These are phyloP conservation scores for Suillus placidus DNA, from an alignment of 768 basidiomycete species.

Conservation along the genomic window DNA sequence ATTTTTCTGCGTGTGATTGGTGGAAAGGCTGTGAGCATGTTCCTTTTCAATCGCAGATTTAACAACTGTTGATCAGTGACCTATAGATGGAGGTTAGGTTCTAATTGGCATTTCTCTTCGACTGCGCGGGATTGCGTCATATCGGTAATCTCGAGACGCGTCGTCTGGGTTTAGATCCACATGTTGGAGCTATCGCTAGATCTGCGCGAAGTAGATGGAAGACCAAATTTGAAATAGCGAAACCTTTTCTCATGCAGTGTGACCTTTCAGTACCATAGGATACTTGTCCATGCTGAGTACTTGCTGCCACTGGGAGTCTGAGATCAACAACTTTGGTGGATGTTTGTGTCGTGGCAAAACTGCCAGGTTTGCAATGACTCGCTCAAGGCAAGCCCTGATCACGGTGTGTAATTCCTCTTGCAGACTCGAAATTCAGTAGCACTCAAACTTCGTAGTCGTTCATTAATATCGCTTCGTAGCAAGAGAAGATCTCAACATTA, in stretches of 20 bases:
- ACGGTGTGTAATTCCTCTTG: not conserved
- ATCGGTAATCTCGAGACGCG: not conserved
- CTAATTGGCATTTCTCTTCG: not conserved
- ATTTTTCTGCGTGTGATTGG: not conserved
- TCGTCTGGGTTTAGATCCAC: conserved; percentile 14
- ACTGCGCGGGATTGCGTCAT: not conserved
- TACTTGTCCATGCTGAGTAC: not conserved
- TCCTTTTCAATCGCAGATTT: not conserved
- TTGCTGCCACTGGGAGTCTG: not conserved
- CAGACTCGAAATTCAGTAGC: not conserved
- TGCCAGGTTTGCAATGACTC: not conserved
- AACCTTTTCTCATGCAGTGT: conserved; percentile 21
- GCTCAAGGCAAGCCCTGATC: no score
- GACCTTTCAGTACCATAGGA: not conserved
- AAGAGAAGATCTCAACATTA: conserved; percentile 3
- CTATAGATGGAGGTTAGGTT: not conserved
- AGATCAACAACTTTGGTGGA: not conserved
- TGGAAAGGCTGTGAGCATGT: not conserved
- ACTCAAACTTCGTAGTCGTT: not conserved
- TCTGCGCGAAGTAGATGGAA: conserved; percentile 15
- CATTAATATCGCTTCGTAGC: conserved; percentile 7
- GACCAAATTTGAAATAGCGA: conserved; percentile 34
- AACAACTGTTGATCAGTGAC: not conserved
- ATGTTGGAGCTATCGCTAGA: conserved; percentile 17
- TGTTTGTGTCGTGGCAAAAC: not conserved